These are phyloP conservation scores for Pyrenophora seminiperda DNA, from an alignment of 2,329 filamentous ascomycete genomes.

Conservation along the genomic window DNA sequence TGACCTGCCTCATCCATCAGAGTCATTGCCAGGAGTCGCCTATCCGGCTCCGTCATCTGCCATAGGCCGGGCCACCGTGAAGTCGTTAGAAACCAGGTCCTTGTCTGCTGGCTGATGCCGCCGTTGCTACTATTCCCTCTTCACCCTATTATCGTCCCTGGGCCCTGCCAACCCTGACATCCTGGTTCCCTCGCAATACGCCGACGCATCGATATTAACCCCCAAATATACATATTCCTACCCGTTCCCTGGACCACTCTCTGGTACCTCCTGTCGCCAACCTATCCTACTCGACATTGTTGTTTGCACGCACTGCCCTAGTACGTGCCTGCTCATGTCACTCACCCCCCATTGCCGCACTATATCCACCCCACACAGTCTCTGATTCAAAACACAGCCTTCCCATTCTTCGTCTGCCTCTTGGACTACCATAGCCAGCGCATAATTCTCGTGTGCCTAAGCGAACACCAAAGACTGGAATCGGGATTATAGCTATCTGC, in stretches of 20 bases:
- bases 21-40: constrained; percentile 22
- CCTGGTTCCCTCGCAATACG: constrained; percentile 34
- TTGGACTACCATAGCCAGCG: constrained; percentile 4
- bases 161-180: constrained; percentile 30
- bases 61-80: constrained; percentile 30
- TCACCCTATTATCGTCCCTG: constrained; percentile 34
- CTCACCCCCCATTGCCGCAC: constrained; percentile 9
- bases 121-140: constrained; percentile 28
- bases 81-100: constrained; percentile 27
- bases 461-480: constrained; percentile 9
- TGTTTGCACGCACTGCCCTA: constrained; percentile 17
- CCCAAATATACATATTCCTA: constrained; percentile 23
- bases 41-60: constrained; percentile 29
- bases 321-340: constrained; percentile 20
- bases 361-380: constrained; percentile 7
- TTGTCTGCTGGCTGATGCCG: constrained; percentile 40
- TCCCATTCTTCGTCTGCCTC: constrained; percentile 11
- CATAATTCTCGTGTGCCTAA: constrained; percentile 4
- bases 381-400: constrained; percentile 6
- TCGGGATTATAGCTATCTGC: constrained; percentile 8
- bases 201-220: constrained; percentile 30
- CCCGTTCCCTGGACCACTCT: constrained; percentile 25
- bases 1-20: constrained; percentile 30
- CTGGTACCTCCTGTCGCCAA: constrained; percentile 23
- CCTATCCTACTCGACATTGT: constrained; percentile 19